Evolutionary conservation across 106 monocot genomes (phyloP).

Genomic region (Agapanthus africanus): DNA sequence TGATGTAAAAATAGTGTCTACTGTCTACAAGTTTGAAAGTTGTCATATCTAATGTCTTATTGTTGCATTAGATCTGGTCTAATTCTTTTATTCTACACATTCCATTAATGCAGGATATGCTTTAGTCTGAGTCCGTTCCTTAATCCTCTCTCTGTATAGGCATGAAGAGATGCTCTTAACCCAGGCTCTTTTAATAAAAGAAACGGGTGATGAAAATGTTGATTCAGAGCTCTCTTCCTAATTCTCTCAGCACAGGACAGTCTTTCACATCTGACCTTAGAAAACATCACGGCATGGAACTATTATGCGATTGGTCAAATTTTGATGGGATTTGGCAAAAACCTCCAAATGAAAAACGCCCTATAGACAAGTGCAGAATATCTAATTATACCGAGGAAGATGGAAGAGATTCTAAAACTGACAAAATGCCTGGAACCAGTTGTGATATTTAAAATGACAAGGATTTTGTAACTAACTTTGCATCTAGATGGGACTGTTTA

Average conservation of each 20-base stretch:
- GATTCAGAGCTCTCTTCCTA: constrained; percentile 9
- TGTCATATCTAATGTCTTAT: too few species aligned
- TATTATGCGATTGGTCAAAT: constrained; percentile 7
- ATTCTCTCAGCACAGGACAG: neutral
- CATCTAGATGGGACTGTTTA: constrained; percentile 17
- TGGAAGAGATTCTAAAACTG: constrained; percentile 1
- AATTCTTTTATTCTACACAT: too few species aligned
- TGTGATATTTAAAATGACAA: constrained; percentile 19
- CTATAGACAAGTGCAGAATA: neutral
- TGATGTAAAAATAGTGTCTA: too few species aligned
- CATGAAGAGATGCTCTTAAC: too few species aligned
- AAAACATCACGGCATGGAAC: constrained; percentile 2
- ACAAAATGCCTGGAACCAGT: constrained; percentile 12
- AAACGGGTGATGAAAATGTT: constrained; percentile 8
- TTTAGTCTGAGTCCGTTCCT: too few species aligned
- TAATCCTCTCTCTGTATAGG: too few species aligned
- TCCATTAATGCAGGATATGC: too few species aligned
- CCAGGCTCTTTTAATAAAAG: too few species aligned
- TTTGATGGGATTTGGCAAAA: constrained; percentile 12
- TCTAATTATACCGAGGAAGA: neutral
- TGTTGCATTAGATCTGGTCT: too few species aligned
- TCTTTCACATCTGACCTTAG: constrained; percentile 8
- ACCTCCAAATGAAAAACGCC: neutral
- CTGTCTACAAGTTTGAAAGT: too few species aligned
- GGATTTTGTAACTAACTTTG: constrained; percentile 9